These are phyloP conservation scores for Xylariales sp. DNA, from an alignment of 2,329 filamentous ascomycete species.

Conservation along the genomic window DNA sequence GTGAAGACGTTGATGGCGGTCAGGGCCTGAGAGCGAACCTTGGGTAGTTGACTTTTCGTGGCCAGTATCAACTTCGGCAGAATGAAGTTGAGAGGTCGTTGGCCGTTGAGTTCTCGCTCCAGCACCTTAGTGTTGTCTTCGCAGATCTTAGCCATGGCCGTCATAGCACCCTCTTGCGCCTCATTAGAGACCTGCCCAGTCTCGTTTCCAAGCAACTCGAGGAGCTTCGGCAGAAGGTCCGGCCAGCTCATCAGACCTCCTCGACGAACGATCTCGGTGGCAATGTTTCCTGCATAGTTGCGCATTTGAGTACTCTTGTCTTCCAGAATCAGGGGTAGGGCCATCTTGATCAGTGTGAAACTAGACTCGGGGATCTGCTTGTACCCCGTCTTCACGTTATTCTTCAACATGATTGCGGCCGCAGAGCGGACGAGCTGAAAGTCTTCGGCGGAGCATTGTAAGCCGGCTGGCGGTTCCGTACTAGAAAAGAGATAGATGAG, in stretches of 20 bases:
- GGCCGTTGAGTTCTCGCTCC: slow-evolving; percentile 81
- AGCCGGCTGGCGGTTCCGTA: slow-evolving; percentile 53
- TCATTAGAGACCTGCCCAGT: slow-evolving; percentile 62
- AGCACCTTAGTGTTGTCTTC: slow-evolving; percentile 89
- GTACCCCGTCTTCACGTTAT: slow-evolving; percentile 75
- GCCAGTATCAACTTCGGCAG: slow-evolving; percentile 89
- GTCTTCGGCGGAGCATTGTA: slow-evolving; percentile 54
- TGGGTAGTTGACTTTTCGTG: slow-evolving; percentile 69
- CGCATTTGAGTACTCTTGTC: slow-evolving; percentile 80
- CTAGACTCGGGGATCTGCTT: slow-evolving; percentile 70
- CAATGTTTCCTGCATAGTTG: slow-evolving; percentile 85
- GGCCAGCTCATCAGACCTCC: slow-evolving; percentile 90
- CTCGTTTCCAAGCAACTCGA: slow-evolving; percentile 72
- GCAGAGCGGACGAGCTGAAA: slow-evolving; percentile 78
- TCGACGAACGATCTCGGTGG: slow-evolving; percentile 82
- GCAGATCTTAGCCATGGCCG: slow-evolving; percentile 89
- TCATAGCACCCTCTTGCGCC: slow-evolving; percentile 89
- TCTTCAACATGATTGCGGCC: slow-evolving; percentile 92
- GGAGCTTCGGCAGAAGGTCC: slow-evolving; percentile 76
- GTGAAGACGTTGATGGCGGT: slow-evolving; percentile 90
- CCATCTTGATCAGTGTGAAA: slow-evolving; percentile 72
- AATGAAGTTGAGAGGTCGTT: slow-evolving; percentile 81
- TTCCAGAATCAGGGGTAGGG: slow-evolving; percentile 73
- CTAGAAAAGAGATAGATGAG: slow-evolving; percentile 85
- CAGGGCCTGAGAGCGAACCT: slow-evolving; percentile 75